phyloP scores from a whole-genome alignment of 169 alveolate genomes.

The Plasmodium chabaudi region DNA sequence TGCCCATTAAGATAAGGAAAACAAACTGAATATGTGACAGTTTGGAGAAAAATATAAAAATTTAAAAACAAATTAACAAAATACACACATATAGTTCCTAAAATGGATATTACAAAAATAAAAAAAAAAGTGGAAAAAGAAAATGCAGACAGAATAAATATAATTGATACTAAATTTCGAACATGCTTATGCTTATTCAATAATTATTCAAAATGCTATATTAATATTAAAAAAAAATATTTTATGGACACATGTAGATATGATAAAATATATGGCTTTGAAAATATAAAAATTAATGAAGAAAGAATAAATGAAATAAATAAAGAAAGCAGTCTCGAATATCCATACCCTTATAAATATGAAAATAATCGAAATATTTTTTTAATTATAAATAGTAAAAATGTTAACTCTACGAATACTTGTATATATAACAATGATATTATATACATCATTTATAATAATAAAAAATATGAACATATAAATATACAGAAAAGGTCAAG shows the following conservation, averaged over 20 bases:
- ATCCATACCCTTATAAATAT: conserved; percentile 64
- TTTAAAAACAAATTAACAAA: background rate
- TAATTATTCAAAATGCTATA: conserved; percentile 59
- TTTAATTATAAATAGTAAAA: conserved; percentile 59
- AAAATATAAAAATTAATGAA: conserved; percentile 41
- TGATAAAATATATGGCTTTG: conserved; percentile 72
- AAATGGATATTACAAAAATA: conserved; percentile 32
- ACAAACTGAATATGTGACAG: too few species aligned
- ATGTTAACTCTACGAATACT: conserved; percentile 30
- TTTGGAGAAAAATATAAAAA: background rate
- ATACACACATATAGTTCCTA: background rate
- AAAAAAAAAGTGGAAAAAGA: conserved; percentile 42
- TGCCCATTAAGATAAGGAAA: background rate
- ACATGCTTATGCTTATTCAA: conserved; percentile 50
- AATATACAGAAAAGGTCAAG: conserved; percentile 46
- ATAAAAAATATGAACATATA: conserved; percentile 73
- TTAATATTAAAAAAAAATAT: conserved; percentile 42
- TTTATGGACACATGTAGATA: conserved; percentile 31
- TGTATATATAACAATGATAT: conserved; percentile 60
- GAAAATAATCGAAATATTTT: conserved; percentile 58
- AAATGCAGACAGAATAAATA: conserved; percentile 53
- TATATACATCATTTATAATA: conserved; percentile 69
- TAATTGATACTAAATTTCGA: conserved; percentile 44
- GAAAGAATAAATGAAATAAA: background rate
- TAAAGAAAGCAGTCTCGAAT: conserved; percentile 65